phyloP scores from a whole-genome alignment of 768 basidiomycete genomes.

The Tylopilus vinaceipallidus region DNA sequence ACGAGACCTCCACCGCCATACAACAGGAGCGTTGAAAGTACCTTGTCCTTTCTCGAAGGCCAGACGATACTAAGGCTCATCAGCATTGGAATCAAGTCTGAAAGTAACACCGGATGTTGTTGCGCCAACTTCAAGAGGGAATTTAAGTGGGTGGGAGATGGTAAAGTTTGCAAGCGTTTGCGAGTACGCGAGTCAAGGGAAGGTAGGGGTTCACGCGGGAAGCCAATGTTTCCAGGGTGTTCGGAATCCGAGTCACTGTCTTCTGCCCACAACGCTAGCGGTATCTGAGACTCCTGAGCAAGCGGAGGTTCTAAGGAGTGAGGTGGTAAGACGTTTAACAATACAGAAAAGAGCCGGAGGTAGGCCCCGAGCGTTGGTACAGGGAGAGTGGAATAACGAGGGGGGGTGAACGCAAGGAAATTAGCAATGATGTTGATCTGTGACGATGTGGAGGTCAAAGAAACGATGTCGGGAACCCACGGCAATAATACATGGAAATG shows the following conservation, averaged over 20 bases:
- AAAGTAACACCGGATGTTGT: slow-evolving; percentile 37
- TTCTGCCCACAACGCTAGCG: slow-evolving; percentile 18
- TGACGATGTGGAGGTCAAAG: slow-evolving; percentile 29
- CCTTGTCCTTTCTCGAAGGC: slow-evolving; percentile 52
- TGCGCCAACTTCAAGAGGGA: slow-evolving; percentile 49
- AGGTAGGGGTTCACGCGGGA: slow-evolving; percentile 29
- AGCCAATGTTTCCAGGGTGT: slow-evolving; percentile 33
- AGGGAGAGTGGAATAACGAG: slow-evolving; percentile 54
- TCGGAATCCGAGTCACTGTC: slow-evolving; percentile 46
- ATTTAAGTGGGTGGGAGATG: slow-evolving; percentile 50
- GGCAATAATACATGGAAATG: slow-evolving; percentile 35
- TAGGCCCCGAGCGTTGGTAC: slow-evolving; percentile 48
- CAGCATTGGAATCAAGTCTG: slow-evolving; percentile 55
- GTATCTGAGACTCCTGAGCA: slow-evolving; percentile 12
- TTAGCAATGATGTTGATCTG: slow-evolving; percentile 71
- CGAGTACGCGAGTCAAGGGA: slow-evolving; percentile 56
- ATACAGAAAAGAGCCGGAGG: slow-evolving; percentile 46
- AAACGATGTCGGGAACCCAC: slow-evolving; percentile 30
- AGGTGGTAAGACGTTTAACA: slow-evolving; percentile 54
- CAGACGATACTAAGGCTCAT: slow-evolving; percentile 58
- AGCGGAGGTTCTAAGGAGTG: slow-evolving; percentile 49
- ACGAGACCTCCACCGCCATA: slow-evolving; percentile 62
- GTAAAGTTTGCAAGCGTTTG: slow-evolving; percentile 61
- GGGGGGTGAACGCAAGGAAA: slow-evolving; percentile 58
- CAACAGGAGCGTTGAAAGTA: slow-evolving; percentile 54